Evolutionary conservation across 139 green algal species (phyloP).

Genomic region (Coelastrella sp.): DNA sequence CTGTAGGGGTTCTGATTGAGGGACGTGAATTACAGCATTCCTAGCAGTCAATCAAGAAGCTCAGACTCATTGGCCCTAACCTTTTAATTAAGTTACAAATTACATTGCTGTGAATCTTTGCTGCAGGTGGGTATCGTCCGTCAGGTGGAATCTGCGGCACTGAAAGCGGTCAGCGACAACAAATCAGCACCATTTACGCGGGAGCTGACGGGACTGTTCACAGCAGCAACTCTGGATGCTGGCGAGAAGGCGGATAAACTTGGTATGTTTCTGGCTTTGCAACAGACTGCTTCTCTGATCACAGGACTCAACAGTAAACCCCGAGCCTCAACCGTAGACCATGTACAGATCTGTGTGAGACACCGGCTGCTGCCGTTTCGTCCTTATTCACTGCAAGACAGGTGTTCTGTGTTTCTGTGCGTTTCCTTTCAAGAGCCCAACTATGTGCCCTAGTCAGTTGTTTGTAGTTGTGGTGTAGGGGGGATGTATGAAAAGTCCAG

Average conservation of each 20-base stretch:
- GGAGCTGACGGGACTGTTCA: conserved; percentile 88
- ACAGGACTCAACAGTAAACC: too few relatives aligned
- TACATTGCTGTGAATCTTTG: too few relatives aligned
- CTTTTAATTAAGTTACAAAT: too few relatives aligned
- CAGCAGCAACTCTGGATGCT: conserved; percentile 88
- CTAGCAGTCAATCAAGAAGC: too few relatives aligned
- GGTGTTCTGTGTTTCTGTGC: background rate
- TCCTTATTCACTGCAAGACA: too few relatives aligned
- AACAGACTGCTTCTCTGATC: background rate
- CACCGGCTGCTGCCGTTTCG: too few relatives aligned
- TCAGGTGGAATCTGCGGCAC: conserved; percentile 85
- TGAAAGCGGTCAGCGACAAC: conserved; percentile 84
- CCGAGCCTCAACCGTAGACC: too few relatives aligned
- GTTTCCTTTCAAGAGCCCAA: background rate
- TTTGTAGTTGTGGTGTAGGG: background rate
- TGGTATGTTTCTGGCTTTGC: conserved; percentile 35
- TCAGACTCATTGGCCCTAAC: too few relatives aligned
- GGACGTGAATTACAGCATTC: too few relatives aligned
- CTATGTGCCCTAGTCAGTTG: background rate
- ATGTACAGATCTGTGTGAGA: too few relatives aligned
- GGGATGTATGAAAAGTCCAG: background rate
- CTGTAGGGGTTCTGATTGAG: too few relatives aligned
- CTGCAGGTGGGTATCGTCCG: conserved; percentile 82
- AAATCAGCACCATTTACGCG: conserved; percentile 81
- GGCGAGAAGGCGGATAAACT: conserved; percentile 61